Conservation (phyloP, 2,329 filamentous ascomycete genomes). For the Colletotrichum sansevieriae region DNA sequence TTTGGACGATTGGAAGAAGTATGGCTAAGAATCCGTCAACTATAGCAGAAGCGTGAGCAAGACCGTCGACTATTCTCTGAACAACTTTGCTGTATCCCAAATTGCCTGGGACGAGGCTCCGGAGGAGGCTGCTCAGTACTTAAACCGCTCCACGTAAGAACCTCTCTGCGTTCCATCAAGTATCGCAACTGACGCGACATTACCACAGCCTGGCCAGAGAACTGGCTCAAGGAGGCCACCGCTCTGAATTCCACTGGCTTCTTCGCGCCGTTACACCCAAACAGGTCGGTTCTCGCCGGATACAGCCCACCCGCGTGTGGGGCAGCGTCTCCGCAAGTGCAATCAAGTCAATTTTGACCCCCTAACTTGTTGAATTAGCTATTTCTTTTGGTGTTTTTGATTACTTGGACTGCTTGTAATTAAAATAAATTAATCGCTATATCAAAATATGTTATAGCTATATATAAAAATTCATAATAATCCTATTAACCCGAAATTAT, state of each 20-base stretch:
- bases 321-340: too few species aligned
- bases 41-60: constrained; percentile 67
- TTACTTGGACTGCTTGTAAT: too few species aligned
- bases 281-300: constrained; percentile 55
- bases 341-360: too few species aligned
- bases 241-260: constrained; percentile 66
- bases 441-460: too few species aligned
- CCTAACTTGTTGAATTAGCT: too few species aligned
- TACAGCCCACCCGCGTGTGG: constrained; percentile 65
- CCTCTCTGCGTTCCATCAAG: constrained; percentile 59
- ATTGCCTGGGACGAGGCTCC: too few species aligned
- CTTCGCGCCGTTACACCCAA: constrained; percentile 64
- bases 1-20: constrained; percentile 68
- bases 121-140: too few species aligned
- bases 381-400: too few species aligned
- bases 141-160: too few species aligned
- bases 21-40: constrained; percentile 67
- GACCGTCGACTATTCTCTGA: constrained; percentile 69
- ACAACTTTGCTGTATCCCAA: constrained; percentile 69
- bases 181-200: constrained; percentile 56
- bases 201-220: constrained; percentile 67
- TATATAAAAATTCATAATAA: too few species aligned
- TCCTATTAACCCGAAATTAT: too few species aligned
- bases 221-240: constrained; percentile 66
- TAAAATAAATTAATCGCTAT: too few species aligned